A percentile compares a stretch with the other conserved stretches of the same genome.
Conservation (phyloP, 768 basidiomycete genomes). For the Termitomyces sp. region DNA sequence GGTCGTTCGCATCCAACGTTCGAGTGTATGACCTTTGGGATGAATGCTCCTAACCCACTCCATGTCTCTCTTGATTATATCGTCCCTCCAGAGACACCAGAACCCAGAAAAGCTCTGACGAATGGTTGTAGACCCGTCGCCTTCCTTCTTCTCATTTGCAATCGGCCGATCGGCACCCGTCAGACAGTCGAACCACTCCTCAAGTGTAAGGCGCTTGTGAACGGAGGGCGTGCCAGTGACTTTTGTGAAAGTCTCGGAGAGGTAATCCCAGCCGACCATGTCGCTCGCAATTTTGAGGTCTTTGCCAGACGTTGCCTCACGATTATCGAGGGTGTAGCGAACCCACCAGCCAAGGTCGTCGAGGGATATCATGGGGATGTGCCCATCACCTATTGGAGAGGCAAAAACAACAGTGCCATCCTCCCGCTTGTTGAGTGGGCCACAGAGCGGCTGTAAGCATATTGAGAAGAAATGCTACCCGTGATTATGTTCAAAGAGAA, state of each 20-base stretch:
- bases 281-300: conserved; percentile 33
- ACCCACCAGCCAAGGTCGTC: conserved; percentile 35
- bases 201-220: conserved; percentile 23
- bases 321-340: conserved; percentile 32
- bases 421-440: conserved; percentile 26
- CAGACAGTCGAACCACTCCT: conserved; percentile 27
- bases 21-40: conserved; percentile 28
- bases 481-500: neutral
- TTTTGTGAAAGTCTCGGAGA: conserved; percentile 29
- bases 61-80: conserved; percentile 36
- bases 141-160: conserved; percentile 21
- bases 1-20: conserved; percentile 34
- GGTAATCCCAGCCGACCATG: conserved; percentile 29
- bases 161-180: conserved; percentile 22
- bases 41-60: conserved; percentile 36
- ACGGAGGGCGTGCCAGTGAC: conserved; percentile 31
- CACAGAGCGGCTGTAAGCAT: conserved; percentile 20
- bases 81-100: conserved; percentile 39
- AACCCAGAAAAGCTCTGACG: conserved; percentile 36
- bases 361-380: conserved; percentile 33
- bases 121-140: conserved; percentile 26
- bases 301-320: conserved; percentile 25
- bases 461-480: neutral
- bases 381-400: conserved; percentile 27
- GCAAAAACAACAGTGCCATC: conserved; percentile 37